Evolutionary conservation across 345 rosid genomes (phyloP).

Genomic region (Tarenaya hassleriana): DNA sequence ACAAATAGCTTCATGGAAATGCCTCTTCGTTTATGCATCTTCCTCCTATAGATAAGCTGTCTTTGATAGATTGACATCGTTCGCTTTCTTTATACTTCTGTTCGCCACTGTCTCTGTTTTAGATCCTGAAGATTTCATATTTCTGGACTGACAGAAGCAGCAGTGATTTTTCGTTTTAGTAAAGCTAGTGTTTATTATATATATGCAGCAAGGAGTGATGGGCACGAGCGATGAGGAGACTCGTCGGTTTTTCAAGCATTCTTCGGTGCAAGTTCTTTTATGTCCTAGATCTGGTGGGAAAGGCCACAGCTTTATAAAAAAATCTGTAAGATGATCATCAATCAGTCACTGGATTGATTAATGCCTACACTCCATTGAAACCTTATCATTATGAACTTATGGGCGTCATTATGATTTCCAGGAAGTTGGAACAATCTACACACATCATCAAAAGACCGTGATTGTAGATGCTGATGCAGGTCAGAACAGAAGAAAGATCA

Average conservation of each 20-base stretch:
- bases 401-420: constrained; percentile 29
- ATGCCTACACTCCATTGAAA: not conserved
- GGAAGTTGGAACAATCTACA: constrained; percentile 80
- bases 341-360: constrained; percentile 15
- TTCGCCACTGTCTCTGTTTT: too few relatives aligned
- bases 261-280: constrained; percentile 82
- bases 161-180: too few relatives aligned
- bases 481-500: constrained; percentile 48
- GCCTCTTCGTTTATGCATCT: too few relatives aligned
- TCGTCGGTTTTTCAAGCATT: constrained; percentile 79
- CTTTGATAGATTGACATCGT: too few relatives aligned
- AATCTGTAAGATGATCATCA: constrained; percentile 44
- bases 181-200: constrained; percentile 20
- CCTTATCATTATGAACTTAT: constrained; percentile 12
- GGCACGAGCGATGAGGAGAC: constrained; percentile 81
- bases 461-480: constrained; percentile 75
- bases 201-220: constrained; percentile 78
- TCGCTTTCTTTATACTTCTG: too few relatives aligned
- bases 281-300: constrained; percentile 81
- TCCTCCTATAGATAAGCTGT: too few relatives aligned
- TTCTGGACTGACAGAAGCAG: too few relatives aligned
- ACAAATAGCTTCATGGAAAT: too few relatives aligned
- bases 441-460: constrained; percentile 80
- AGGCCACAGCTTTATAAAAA: constrained; percentile 80
- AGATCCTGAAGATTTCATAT: too few relatives aligned